A percentile compares a stretch with the other conserved stretches of the same genome.
Conservation (phyloP, 139 green algal genomes). For the Mesotaenium endlicherianum region DNA sequence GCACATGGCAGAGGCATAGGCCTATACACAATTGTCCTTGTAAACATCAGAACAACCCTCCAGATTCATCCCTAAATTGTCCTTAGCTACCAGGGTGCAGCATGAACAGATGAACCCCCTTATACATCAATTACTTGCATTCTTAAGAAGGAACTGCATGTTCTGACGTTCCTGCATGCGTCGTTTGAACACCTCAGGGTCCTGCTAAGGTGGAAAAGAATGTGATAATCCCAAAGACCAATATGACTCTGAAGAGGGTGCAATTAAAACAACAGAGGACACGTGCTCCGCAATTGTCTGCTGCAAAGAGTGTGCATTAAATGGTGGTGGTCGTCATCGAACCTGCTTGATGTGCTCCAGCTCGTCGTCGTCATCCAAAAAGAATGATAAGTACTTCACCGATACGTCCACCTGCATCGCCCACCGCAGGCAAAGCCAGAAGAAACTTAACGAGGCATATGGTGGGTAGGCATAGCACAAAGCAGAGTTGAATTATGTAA, state of each 20-base stretch:
- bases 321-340: background rate
- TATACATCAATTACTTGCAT: no score
- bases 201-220: background rate
- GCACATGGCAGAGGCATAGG: background rate
- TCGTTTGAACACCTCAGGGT: background rate
- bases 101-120: no score
- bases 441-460: no score
- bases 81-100: no score
- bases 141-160: no score
- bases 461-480: no score
- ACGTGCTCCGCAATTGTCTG: background rate
- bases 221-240: background rate
- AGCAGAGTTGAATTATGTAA: no score
- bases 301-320: background rate
- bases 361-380: constrained; percentile 88
- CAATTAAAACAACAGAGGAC: background rate
- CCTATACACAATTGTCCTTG: background rate
- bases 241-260: background rate
- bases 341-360: constrained; percentile 69
- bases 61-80: no score
- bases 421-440: no score
- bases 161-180: background rate
- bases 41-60: background rate
- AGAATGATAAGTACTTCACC: constrained; percentile 97
- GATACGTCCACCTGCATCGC: constrained; percentile 87